Evolutionary conservation across 225 moss, liverwort and hornwort species (phyloP), one percentile per base, ranked within the genome.

Genomic region (Physcomitrium patens): DNA sequence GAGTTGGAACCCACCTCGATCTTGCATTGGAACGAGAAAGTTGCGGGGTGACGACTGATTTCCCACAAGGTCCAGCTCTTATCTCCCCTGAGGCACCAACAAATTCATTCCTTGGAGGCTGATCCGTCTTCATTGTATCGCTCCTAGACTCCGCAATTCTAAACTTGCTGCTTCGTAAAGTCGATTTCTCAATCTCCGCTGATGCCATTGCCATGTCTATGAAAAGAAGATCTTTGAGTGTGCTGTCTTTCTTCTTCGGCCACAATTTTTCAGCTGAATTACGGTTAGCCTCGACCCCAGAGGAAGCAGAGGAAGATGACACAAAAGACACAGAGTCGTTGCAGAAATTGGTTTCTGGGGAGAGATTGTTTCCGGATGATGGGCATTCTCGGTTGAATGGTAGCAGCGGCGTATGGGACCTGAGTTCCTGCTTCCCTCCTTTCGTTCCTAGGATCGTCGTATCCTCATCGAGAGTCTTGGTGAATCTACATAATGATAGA

Each of bases 401-500:
- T 48, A 53, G 60, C 28, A 68, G 26, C 31, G 73, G 68, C 6
- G 73, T 61, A 28, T 60, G 61, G 41, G 62, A 68, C 45, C 53
- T 60, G 41, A 47, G 19, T 63, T 27, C 62, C 14, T 68, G 73
- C 24, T 61, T 79, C 27, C 44, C 12, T 15, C 51, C 51, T 15
- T 61, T 52, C 79, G 62, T 74, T 42, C 74, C 68, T 61, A 69
- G 60, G 46, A 69, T 68, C 28, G 73, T 52, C 27, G 46, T 23
- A 14, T 62, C 68, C 28, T 53, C 53, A 23, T 68, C 67, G 0
- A 44, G 53, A 68, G 44, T 54, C 68, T 46, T 79, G 15, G 31
- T 31, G 42, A 55, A 63, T 18, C 79, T 55, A 63, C 68, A 79
- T 1, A 79, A 47, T 19, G 20, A 45, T 8, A 16, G 18, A 42